These are phyloP conservation scores for Lactifluus echinatus DNA, from an alignment of 768 basidiomycete genomes.

Conservation along the genomic window DNA sequence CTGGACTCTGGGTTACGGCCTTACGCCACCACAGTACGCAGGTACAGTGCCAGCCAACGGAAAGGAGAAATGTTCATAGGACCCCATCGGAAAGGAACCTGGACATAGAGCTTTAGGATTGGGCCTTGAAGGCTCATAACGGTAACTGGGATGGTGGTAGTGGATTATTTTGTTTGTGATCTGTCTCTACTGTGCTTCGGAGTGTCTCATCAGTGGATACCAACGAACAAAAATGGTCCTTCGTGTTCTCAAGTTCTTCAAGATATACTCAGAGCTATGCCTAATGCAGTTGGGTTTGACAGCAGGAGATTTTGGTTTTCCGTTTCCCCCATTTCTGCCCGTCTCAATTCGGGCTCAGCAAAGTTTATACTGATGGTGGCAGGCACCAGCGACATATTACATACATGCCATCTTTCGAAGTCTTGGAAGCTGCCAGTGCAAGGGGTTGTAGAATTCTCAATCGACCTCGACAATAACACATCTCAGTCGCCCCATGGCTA, in stretches of 20 bases:
- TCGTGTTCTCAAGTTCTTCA: neutral
- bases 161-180: neutral
- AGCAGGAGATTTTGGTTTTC: neutral
- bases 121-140: neutral
- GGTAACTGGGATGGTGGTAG: neutral
- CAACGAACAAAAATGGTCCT: neutral
- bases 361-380: neutral
- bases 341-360: neutral
- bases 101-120: too few species aligned
- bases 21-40: neutral
- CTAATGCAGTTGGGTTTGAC: neutral
- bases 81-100: too few species aligned
- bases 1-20: too few species aligned
- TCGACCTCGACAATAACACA: neutral
- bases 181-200: neutral
- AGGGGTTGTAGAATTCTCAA: neutral
- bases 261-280: neutral
- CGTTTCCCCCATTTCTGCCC: neutral
- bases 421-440: neutral
- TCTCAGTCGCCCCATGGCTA: neutral
- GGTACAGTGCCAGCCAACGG: too few species aligned
- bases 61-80: too few species aligned
- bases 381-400: neutral
- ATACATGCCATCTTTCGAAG: neutral
- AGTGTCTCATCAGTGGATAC: neutral